Evolutionary conservation across 2,329 filamentous ascomycete genomes (phyloP).

Genomic region (Emergomyces orientalis): DNA sequence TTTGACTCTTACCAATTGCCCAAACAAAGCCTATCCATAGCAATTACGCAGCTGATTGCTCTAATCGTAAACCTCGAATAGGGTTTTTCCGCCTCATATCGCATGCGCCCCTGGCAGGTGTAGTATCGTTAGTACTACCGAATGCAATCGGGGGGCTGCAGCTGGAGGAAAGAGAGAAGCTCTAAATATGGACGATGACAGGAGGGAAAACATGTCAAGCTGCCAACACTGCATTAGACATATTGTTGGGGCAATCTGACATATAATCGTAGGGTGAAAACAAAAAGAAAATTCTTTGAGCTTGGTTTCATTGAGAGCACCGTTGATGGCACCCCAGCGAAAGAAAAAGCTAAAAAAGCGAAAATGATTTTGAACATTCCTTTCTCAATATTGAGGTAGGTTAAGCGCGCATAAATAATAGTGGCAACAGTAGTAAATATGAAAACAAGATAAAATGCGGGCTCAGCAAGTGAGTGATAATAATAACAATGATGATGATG

Average conservation of each 20-base stretch:
- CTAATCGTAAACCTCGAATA: neutral
- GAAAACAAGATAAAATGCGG: neutral
- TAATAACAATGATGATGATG: neutral
- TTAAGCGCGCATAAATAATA: neutral
- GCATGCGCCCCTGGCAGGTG: neutral
- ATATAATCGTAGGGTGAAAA: neutral
- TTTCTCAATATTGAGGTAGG: neutral
- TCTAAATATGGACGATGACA: neutral
- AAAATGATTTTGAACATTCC: neutral
- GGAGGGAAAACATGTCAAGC: neutral
- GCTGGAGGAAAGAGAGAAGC: neutral
- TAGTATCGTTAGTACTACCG: neutral
- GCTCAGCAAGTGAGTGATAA: neutral
- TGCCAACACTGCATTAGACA: neutral
- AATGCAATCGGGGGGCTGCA: neutral
- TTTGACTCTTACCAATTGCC: too few species aligned
- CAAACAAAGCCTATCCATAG: neutral
- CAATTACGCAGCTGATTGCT: neutral
- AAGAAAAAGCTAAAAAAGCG: neutral
- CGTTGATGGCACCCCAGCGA: neutral
- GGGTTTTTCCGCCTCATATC: neutral
- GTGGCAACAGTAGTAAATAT: neutral
- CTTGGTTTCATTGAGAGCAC: neutral
- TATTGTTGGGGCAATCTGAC: neutral
- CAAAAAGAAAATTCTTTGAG: neutral